phyloP scores from a whole-genome alignment of 805 yeast genomes.

The Teunomyces cretensis region DNA sequence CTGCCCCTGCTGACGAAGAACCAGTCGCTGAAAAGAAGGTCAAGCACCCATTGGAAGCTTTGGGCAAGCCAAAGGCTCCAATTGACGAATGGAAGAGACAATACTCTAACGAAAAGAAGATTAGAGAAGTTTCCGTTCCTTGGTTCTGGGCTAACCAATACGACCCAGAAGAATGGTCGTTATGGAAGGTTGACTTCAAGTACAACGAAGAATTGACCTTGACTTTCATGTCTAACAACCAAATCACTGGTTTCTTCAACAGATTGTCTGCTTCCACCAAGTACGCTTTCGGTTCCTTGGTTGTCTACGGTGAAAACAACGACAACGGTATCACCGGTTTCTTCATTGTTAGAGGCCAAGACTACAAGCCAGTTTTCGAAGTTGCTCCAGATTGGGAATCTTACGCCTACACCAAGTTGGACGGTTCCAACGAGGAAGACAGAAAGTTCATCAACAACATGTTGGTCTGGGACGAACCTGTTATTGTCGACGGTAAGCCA shows the following conservation, averaged over 20 bases:
- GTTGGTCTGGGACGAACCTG: conserved; percentile 99
- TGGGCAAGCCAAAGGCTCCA: conserved; percentile 68
- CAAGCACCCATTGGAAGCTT: conserved; percentile 86
- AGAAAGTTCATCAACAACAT: conserved; percentile 80
- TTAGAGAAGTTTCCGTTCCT: conserved; percentile 84
- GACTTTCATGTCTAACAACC: conserved; percentile 97
- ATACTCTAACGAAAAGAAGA: conserved; percentile 95
- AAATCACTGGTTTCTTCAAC: conserved; percentile 97
- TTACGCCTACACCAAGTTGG: conserved; percentile 79
- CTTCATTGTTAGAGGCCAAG: conserved; percentile 94
- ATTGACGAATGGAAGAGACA: conserved; percentile 94
- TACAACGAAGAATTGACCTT: conserved; percentile 96
- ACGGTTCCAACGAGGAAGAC: conserved; percentile 72
- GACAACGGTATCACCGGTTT: conserved; percentile 96
- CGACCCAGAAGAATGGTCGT: conserved; percentile 90
- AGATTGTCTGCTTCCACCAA: conserved; percentile 90
- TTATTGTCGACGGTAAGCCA: conserved; percentile 71
- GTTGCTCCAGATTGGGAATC: conserved; percentile 99
- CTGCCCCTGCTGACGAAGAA: conserved; percentile 34
- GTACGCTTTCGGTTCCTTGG: conserved; percentile 89
- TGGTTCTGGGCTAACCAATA: conserved; percentile 95
- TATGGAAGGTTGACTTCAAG: conserved; percentile 94
- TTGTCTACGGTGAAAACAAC: conserved; percentile 98
- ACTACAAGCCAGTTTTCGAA: conserved; percentile 83
- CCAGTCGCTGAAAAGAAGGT: conserved; percentile 68